Conservation (phyloP, 805 yeast genomes). For the Cyberlindnera galapagoensis region DNA sequence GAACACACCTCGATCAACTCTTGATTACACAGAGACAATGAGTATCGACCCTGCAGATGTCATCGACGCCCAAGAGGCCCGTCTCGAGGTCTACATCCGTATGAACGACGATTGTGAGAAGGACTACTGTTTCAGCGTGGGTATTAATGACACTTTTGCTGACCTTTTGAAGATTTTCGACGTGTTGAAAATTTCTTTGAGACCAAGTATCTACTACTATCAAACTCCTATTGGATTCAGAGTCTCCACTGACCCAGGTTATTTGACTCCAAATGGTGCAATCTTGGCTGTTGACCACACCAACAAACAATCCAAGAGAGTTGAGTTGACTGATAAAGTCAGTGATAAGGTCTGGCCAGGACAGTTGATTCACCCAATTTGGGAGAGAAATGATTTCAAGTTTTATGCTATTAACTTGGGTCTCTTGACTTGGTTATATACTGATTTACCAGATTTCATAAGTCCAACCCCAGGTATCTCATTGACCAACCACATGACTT, state of each 20-base stretch:
- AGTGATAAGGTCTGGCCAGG: conserved; percentile 81
- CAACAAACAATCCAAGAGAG: conserved; percentile 35
- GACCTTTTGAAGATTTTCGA: conserved; percentile 57
- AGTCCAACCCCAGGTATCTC: conserved; percentile 92
- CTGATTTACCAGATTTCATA: conserved; percentile 84
- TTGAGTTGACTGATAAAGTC: conserved; percentile 42
- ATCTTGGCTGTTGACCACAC: conserved; percentile 62
- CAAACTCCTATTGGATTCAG: conserved; percentile 57
- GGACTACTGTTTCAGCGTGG: conserved; percentile 85
- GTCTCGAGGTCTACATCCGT: conserved; percentile 43
- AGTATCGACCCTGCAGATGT: too few relatives aligned
- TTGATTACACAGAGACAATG: too few relatives aligned
- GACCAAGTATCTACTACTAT: conserved; percentile 74
- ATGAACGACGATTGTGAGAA: conserved; percentile 80
- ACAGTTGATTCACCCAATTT: conserved; percentile 73
- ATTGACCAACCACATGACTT: conserved; percentile 54
- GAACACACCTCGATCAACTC: too few relatives aligned
- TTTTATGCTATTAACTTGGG: conserved; percentile 31
- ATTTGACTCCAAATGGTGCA: conserved; percentile 77
- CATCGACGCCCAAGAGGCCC: conserved; percentile 23
- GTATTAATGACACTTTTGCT: conserved; percentile 48
- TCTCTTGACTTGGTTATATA: conserved; percentile 73
- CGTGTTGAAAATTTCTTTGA: conserved; percentile 62
- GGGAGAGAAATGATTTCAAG: conserved; percentile 44
- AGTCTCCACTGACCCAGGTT: conserved; percentile 67